These are phyloP conservation scores for Plasmodium fragile DNA, from an alignment of 169 alveolate species.

Conservation along the genomic window DNA sequence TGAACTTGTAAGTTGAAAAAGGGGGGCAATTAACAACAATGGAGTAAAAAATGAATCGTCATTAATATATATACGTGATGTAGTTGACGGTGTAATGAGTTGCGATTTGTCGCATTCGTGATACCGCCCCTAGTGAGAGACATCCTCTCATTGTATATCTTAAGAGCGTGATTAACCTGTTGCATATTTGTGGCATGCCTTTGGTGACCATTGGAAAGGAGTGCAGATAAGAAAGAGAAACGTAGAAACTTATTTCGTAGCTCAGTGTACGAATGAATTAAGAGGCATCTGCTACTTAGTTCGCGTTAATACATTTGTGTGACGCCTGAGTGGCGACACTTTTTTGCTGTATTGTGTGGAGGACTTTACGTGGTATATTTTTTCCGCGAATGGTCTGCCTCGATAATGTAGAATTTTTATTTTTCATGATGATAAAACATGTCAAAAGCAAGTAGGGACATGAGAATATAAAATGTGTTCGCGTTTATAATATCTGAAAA, in stretches of 20 bases:
- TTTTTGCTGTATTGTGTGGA: not conserved
- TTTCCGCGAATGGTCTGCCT: not conserved
- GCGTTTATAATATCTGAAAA: conserved; percentile 57
- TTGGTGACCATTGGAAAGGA: not conserved
- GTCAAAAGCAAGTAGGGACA: conserved; percentile 77
- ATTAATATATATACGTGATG: not conserved
- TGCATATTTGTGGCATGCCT: not conserved
- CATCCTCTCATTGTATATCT: not conserved
- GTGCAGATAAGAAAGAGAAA: not conserved
- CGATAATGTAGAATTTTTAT: conserved; percentile 44
- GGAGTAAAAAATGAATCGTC: not conserved
- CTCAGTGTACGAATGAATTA: not conserved
- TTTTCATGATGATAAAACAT: conserved; percentile 71
- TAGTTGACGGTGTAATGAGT: not conserved
- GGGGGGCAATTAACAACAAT: not conserved
- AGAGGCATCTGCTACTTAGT: not conserved
- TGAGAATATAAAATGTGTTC: conserved; percentile 75
- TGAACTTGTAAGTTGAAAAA: conserved; percentile 64
- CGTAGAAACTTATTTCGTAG: not conserved
- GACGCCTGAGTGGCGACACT: not conserved
- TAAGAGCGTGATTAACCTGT: not conserved
- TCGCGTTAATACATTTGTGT: not conserved
- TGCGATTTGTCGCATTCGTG: not conserved
- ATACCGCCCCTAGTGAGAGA: not conserved
- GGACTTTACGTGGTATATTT: not conserved